These are phyloP conservation scores for Coemansia sp. DNA, from an alignment of 371 early-diverging fungal species.

Conservation along the genomic window DNA sequence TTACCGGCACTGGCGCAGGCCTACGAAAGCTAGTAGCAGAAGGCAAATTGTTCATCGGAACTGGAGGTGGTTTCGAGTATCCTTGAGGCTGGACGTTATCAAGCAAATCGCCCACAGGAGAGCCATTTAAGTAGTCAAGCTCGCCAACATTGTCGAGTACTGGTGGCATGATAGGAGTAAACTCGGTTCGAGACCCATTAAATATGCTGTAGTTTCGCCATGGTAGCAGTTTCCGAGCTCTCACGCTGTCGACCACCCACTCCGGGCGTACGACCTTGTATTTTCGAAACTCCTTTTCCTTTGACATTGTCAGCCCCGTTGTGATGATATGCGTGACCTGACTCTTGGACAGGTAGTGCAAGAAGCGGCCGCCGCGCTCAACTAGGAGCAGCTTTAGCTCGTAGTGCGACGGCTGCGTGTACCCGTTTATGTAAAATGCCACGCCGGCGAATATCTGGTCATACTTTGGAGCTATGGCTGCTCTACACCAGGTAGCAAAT, in stretches of 20 bases:
- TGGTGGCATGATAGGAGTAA: too few relatives aligned
- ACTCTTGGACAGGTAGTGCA: conserved; percentile 63
- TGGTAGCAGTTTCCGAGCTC: conserved; percentile 57
- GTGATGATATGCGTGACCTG: conserved; percentile 72
- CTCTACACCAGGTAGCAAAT: neutral
- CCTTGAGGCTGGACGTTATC: too few relatives aligned
- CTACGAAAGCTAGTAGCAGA: neutral
- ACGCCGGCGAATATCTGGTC: conserved; percentile 59
- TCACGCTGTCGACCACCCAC: conserved; percentile 75
- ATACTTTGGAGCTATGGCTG: conserved; percentile 12
- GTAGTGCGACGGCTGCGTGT: conserved; percentile 60
- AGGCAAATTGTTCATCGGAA: too few relatives aligned
- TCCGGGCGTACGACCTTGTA: conserved; percentile 76
- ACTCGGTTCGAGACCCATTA: neutral
- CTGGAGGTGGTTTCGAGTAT: too few relatives aligned
- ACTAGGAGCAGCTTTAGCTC: conserved; percentile 62
- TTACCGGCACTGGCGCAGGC: neutral
- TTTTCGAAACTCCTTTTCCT: conserved; percentile 66
- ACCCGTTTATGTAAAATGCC: conserved; percentile 69
- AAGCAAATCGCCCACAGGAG: too few relatives aligned
- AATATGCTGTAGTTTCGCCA: conserved; percentile 66
- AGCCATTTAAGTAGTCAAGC: too few relatives aligned
- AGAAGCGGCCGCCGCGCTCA: conserved; percentile 61
- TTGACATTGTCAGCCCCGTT: conserved; percentile 63
- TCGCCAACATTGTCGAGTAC: neutral